A percentile compares a stretch with the other conserved stretches of the same genome.
Conservation (phyloP, 306 rosid genomes). For the Carpinus fangiana region DNA sequence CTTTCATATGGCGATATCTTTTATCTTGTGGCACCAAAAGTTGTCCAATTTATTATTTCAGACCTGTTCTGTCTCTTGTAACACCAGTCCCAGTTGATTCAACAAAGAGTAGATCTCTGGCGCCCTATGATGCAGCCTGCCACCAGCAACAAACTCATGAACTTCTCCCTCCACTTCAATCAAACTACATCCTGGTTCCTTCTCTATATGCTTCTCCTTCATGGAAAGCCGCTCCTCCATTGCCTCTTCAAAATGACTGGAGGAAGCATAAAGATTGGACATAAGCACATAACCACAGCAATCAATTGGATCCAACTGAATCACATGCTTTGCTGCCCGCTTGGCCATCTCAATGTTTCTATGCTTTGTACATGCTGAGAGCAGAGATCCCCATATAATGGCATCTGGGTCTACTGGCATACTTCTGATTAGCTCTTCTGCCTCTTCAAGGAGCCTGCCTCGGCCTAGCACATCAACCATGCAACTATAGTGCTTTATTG, state of each 20-base stretch:
- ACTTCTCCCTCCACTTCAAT: conserved; percentile 78
- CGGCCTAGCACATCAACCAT: conserved; percentile 78
- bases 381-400: conserved; percentile 84
- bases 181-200: conserved; percentile 86
- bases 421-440: conserved; percentile 53
- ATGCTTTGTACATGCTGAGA: conserved; percentile 68
- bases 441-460: conserved; percentile 75
- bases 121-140: conserved; percentile 59
- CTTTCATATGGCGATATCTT: background rate
- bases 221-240: conserved; percentile 59
- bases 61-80: conserved; percentile 12
- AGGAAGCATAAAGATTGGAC: conserved; percentile 69
- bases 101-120: conserved; percentile 64
- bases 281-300: conserved; percentile 65
- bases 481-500: conserved; percentile 76
- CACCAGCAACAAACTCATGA: conserved; percentile 79
- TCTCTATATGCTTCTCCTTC: conserved; percentile 56
- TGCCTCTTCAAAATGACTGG: conserved; percentile 58
- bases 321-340: conserved; percentile 59
- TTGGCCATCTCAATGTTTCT: conserved; percentile 61
- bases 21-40: background rate
- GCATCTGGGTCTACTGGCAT: conserved; percentile 67
- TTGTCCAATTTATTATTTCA: background rate
- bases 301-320: conserved; percentile 63
- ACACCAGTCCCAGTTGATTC: conserved; percentile 31